Conservation (phyloP, 768 basidiomycete genomes). For the Infundibulicybe gibba region DNA sequence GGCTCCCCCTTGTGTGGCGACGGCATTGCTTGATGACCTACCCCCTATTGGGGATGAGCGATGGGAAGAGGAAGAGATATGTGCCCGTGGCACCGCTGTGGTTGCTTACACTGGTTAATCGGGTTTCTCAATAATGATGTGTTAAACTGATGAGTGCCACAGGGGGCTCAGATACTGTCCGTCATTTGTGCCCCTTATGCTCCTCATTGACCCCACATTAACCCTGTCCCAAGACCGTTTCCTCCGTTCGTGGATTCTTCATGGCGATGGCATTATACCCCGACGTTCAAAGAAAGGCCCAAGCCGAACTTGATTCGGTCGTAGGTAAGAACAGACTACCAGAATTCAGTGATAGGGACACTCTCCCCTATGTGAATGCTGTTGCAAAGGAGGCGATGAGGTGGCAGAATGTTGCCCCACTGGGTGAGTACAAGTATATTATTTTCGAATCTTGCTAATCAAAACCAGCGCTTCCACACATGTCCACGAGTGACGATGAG, state of each 20-base stretch:
- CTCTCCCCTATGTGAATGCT: conserved; percentile 33
- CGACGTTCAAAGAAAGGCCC: conserved; percentile 30
- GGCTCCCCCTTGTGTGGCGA: conserved; percentile 1
- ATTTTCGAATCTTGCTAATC: not conserved
- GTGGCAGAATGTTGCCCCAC: not conserved
- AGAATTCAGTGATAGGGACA: conserved; percentile 27
- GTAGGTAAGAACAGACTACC: conserved; percentile 29
- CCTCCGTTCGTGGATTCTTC: conserved; percentile 28
- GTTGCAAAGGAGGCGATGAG: conserved; percentile 28
- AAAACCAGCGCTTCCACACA: not conserved
- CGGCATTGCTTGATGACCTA: not conserved
- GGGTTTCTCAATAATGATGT: not conserved
- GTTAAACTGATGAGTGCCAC: not conserved
- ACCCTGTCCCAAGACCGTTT: conserved; percentile 24
- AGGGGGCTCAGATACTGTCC: conserved; percentile 8
- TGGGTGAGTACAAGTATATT: not conserved
- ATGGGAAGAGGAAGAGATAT: conserved; percentile 5
- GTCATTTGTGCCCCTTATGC: not conserved
- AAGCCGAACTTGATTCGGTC: conserved; percentile 34
- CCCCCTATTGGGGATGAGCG: not conserved
- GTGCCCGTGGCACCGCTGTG: conserved; percentile 6
- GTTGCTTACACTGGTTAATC: conserved; percentile 4
- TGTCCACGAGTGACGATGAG: not conserved
- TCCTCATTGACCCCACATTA: not conserved
- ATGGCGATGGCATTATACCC: conserved; percentile 34